Base-by-base conservation (phyloP, 1,139 yeast genomes). In the Taiozyma sp. region DNA sequence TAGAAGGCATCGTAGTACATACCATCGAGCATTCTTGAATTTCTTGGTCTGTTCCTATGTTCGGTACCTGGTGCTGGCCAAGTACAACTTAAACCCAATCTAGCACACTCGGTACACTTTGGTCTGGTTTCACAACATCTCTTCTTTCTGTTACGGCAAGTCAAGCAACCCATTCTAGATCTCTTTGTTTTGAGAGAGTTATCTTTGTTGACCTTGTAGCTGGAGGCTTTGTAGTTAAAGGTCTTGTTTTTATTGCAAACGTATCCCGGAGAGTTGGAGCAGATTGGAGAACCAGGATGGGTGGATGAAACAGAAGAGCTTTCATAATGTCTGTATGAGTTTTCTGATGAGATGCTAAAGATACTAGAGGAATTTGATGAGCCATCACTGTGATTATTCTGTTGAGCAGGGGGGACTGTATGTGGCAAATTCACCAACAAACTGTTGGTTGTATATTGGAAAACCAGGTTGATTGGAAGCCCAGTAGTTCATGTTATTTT, bases 91-190 rank as follows among this genome's bases (percentile, higher is more conserved):
- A 81, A 71, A 2, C 74, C 70, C 32, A 84, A 65, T 51, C 90
- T 67, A 6, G 61, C 52, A 64, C 90, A 84, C 51, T 84, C 88
- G 0, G 71, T 63, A 61, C 93, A 85, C 3, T 63, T 61, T 3
- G 93, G 93, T 51, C 73, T 73, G 1, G 64, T 64, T 62, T 85
- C 93, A 60, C 85, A 81, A 60, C 93, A 85, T 57, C 88, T 79
- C 65, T 85, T 85, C 72, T 85, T 85, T 42, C 93, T 68, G 45
- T 77, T 74, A 53, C 88, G 80, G 60, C 93, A 85, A 0, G 90
- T 83, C 44, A 83, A 67, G 63, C 93, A 85, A 0, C 93, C 93
- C 56, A 72, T 73, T 53, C 67, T 60, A 19, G 66, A 62, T 47
- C 68, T 58, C 43, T 53, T 60, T 19, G 50, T 51, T 39, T 50